These are phyloP conservation scores for Blastobotrys peoriensis DNA, from an alignment of 805 yeast species.

Conservation along the genomic window DNA sequence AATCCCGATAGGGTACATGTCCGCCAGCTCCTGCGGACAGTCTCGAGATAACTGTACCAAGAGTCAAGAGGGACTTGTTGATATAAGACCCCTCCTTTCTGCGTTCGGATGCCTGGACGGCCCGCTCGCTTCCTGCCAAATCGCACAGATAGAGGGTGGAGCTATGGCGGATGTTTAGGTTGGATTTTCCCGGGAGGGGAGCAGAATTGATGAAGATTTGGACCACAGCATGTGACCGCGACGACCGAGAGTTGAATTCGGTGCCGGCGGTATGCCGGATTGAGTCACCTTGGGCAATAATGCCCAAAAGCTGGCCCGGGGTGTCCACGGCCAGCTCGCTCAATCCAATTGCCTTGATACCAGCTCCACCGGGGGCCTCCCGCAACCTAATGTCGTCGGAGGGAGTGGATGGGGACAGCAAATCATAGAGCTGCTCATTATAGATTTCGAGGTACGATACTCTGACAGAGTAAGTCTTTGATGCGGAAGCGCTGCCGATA, in stretches of 20 bases:
- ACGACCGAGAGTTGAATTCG: slow-evolving; percentile 79
- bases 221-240: slow-evolving; percentile 88
- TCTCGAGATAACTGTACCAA: slow-evolving; percentile 88
- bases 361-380: slow-evolving; percentile 60
- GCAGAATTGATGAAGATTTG: slow-evolving; percentile 50
- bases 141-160: slow-evolving; percentile 83
- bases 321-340: slow-evolving; percentile 52
- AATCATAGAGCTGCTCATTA: slow-evolving; percentile 79
- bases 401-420: slow-evolving; percentile 42
- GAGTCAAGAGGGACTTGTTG: slow-evolving; percentile 82
- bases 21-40: slow-evolving; percentile 37
- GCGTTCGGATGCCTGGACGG: slow-evolving; percentile 66
- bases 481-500: slow-evolving; percentile 27
- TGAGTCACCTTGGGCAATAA: slow-evolving; percentile 64
- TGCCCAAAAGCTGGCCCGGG: slow-evolving; percentile 53
- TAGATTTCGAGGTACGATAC: slow-evolving; percentile 81
- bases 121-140: slow-evolving; percentile 94
- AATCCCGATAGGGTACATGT: slow-evolving; percentile 90
- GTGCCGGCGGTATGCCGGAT: slow-evolving; percentile 80
- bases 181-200: slow-evolving; percentile 27
- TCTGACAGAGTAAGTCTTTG: slow-evolving; percentile 40
- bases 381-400: slow-evolving; percentile 62
- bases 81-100: slow-evolving; percentile 91
- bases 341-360: slow-evolving; percentile 71
- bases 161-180: slow-evolving; percentile 17